A percentile compares a stretch with the other conserved stretches of the same genome.
phyloP scores from a whole-genome alignment of 371 early-diverging fungal species.

The Nematocida major region DNA sequence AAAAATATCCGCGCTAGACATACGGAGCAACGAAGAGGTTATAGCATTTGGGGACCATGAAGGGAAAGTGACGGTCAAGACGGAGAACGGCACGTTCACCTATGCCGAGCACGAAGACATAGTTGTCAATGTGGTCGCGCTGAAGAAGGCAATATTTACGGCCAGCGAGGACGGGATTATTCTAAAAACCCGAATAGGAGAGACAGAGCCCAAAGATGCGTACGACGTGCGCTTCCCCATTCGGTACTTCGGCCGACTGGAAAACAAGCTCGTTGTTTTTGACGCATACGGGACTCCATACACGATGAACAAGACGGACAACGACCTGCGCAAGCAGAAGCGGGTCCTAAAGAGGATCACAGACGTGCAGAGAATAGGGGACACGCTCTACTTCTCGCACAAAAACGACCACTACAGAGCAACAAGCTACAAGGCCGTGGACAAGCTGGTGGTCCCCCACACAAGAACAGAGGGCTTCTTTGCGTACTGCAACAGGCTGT shows the following conservation, averaged over 20 bases:
- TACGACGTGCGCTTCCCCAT: slow-evolving; percentile 22
- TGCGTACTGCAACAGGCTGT: neutral
- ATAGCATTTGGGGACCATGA: slow-evolving; percentile 17
- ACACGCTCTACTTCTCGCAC: neutral
- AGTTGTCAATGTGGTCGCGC: slow-evolving; percentile 6
- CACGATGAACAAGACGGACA: neutral
- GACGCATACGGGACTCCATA: slow-evolving; percentile 27
- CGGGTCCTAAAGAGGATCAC: neutral
- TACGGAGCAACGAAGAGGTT: neutral
- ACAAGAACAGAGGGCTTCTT: slow-evolving; percentile 25
- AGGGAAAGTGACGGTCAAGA: slow-evolving; percentile 21
- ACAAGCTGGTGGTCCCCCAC: neutral
- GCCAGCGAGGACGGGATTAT: slow-evolving; percentile 52
- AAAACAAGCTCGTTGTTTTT: neutral
- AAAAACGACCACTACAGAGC: slow-evolving; percentile 1
- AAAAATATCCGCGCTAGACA: slow-evolving; percentile 1
- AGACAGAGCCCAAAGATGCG: slow-evolving; percentile 31
- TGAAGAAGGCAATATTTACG: slow-evolving; percentile 1
- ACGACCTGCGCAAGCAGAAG: slow-evolving; percentile 12
- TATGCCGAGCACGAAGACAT: slow-evolving; percentile 32
- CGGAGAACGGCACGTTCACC: neutral
- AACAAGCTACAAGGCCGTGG: neutral
- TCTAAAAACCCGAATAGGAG: slow-evolving; percentile 6
- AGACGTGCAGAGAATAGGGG: neutral
- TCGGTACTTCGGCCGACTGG: slow-evolving; percentile 13